Base-by-base conservation (phyloP, 2,329 filamentous ascomycete genomes). In the Penicillium sp. region DNA sequence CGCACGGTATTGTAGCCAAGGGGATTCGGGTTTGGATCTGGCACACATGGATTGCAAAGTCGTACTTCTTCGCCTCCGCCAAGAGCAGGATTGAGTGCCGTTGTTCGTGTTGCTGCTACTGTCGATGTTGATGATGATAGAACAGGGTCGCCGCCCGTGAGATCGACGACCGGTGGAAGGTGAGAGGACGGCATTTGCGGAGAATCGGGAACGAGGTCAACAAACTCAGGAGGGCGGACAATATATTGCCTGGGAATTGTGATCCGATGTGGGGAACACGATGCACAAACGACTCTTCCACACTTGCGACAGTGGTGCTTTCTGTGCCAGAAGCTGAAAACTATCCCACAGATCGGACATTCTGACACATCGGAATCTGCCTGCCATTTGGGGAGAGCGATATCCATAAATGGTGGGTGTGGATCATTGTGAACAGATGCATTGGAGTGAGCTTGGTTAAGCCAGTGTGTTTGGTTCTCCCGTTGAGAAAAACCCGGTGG, bases 301-400 rank as follows among this genome's bases (percentile, higher is more conserved):
- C 93, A 97, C 83, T 96, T 97, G 83, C 92, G 85, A 81, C 93
- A 97, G 71, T 97, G 93, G 76, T 97, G 93, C 71, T 95, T 95
- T 60, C 93, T 83, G 69, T 90, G 87, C 77, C 91, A 90, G 65
- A 96, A 88, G 70, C 85, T 89, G 69, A 97, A 97, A 46, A 86
- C 84, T 0, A 83, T 84, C 50, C 80, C 79, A 70, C 93, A 97
- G 56, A 97, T 96, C 2, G 92, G 90, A 71, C 93, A 97, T 59
- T 86, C 82, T 1, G 86, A 85, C 11, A 90, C 91, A 64, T 95
- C 91, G 4, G 83, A 80, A 73, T 97, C 93, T 4, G 92, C 89
- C 76, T 97, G 92, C 93, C 93, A 97, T 55, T 81, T 81, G 1
- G 92, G 92, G 39, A 92, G 42, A 20, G 32, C 42, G 5, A 57